phyloP scores from a whole-genome alignment of 2,329 filamentous ascomycete genomes.

The Teratosphaeria viscida region DNA sequence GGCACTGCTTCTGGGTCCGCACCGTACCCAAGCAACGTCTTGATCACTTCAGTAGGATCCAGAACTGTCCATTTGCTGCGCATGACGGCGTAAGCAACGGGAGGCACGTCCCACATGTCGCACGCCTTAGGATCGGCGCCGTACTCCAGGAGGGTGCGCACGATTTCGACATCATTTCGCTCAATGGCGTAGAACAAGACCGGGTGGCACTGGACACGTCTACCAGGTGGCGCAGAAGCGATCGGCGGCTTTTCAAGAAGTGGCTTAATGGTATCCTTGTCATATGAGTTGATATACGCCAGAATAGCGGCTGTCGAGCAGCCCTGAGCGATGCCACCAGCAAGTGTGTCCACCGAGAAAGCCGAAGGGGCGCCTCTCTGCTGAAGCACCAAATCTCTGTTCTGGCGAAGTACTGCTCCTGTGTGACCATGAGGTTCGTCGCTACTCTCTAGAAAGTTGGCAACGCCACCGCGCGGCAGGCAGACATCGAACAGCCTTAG shows the following conservation, averaged over 20 bases:
- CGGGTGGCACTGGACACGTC: neutral
- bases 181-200: conserved; percentile 2
- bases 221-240: neutral
- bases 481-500: neutral
- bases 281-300: neutral
- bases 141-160: conserved; percentile 1
- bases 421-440: neutral
- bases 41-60: conserved; percentile 1
- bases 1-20: neutral
- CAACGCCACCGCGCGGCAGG: neutral
- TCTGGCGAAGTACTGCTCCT: neutral
- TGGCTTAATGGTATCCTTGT: neutral
- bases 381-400: neutral
- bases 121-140: neutral
- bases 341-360: neutral
- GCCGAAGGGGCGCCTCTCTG: neutral
- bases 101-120: neutral
- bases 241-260: neutral
- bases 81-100: conserved; percentile 1
- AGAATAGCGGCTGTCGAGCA: neutral
- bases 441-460: neutral
- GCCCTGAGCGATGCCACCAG: neutral
- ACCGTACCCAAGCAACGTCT: neutral
- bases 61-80: neutral
- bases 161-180: neutral